Base-by-base conservation (phyloP, 805 yeast genomes). In the Starmerella apis region DNA sequence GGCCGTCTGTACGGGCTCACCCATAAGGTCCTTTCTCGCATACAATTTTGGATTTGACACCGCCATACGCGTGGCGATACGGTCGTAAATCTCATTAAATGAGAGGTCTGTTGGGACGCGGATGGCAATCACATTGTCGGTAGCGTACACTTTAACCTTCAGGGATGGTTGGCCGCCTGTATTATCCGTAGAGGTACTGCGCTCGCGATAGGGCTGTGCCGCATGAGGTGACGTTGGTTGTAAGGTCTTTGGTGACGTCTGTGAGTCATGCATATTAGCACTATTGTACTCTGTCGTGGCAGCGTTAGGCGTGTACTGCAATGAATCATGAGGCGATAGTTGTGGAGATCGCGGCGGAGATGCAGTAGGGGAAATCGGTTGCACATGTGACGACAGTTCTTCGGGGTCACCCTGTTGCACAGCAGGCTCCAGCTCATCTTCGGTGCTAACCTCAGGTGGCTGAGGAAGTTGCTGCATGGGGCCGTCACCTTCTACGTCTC, bases 401-500 rank as follows among this genome's bases (percentile, higher is more conserved):
- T 25, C 33, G 3, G 22, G 7, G 18, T n/a, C 23, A 10, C 16
- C 44, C 33, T 25, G n/a, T n/a, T n/a, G 32, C 20, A 16, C 5
- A 4, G 33, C 23, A 9, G 44, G 22, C 32, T 25, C 44, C 1
- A 41, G 33, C 33, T 41, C 44, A 13, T 27, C 44, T 9, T 41
- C 44, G n/a, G n/a, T n/a, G 23, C 31, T 32, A 8, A n/a, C 44
- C 23, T 31, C 56, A 3, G 63, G 63, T 1, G 70, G 69, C 44
- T 58, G 61, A 2, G 72, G 72, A 59, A 66, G 57, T 56, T 53
- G 31, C 62, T 60, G 47, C 51, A 62, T 33, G 59, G 60, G 51
- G 27, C 45, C 51, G 31, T 37, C 18, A 28, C 68, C 60, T 58
- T 78, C 83, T 52, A 73, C 73, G 63, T 83, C 90, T 43, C 82